Evolutionary conservation across 2,329 filamentous ascomycete species (phyloP).

Genomic region (Dactylonectria estremocensis): DNA sequence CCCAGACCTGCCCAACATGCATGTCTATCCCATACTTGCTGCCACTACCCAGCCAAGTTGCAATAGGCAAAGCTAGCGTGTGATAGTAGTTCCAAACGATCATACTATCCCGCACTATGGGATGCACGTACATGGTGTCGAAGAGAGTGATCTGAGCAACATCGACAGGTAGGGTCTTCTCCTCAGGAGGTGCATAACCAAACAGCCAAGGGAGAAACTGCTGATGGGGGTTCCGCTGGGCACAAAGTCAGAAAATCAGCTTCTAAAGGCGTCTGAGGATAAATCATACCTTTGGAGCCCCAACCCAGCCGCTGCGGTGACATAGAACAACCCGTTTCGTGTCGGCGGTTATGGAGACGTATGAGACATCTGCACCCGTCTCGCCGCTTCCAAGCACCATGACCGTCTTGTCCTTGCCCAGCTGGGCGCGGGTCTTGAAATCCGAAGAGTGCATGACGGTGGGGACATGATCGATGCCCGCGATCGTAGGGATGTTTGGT

Average conservation of each 20-base stretch:
- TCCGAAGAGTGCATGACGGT: slow-evolving; percentile 60
- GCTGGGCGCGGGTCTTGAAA: slow-evolving; percentile 58
- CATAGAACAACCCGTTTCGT: slow-evolving; percentile 58
- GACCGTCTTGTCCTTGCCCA: slow-evolving; percentile 57
- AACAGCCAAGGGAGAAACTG: slow-evolving; percentile 35
- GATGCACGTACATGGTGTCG: slow-evolving; percentile 35
- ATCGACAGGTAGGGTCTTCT: slow-evolving; percentile 24
- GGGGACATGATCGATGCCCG: slow-evolving; percentile 14
- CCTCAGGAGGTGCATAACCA: slow-evolving; percentile 17
- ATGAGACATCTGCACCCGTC: slow-evolving; percentile 59
- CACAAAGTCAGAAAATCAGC: not conserved
- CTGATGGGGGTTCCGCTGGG: slow-evolving; percentile 24
- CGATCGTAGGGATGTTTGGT: slow-evolving; percentile 17
- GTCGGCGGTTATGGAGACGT: slow-evolving; percentile 59
- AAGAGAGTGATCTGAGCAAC: slow-evolving; percentile 30
- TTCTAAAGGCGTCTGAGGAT: not conserved
- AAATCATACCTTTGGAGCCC: slow-evolving; percentile 32
- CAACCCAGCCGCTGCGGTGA: slow-evolving; percentile 58
- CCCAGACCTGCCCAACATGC: slow-evolving; percentile 44
- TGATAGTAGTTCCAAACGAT: slow-evolving; percentile 36
- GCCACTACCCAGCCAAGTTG: slow-evolving; percentile 22
- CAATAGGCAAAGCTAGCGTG: slow-evolving; percentile 16
- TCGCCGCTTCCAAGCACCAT: slow-evolving; percentile 61
- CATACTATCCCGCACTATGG: slow-evolving; percentile 30
- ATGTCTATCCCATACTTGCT: slow-evolving; percentile 26